phyloP scores from a whole-genome alignment of 2,329 filamentous ascomycete genomes.

The Talaromyces sp. region DNA sequence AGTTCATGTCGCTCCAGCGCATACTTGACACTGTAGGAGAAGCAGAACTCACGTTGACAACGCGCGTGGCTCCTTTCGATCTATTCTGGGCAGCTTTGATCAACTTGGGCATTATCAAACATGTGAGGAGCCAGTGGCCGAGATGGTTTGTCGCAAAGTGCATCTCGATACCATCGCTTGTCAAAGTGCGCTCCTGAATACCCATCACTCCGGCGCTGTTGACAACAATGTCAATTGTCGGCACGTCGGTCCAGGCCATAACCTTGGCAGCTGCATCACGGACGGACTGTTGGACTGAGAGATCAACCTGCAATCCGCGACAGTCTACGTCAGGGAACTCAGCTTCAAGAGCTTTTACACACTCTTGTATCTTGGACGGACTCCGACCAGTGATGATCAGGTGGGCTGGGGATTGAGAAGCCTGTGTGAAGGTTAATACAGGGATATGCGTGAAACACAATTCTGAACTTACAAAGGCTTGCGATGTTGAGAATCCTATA shows the following conservation, averaged over 20 bases:
- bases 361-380: conserved; percentile 6
- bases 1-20: conserved; percentile 29
- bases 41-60: conserved; percentile 23
- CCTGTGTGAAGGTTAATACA: conserved; percentile 12
- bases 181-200: conserved; percentile 18
- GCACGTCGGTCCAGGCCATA: conserved; percentile 20
- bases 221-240: conserved; percentile 35
- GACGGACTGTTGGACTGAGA: conserved; percentile 26
- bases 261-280: conserved; percentile 27
- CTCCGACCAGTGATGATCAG: conserved; percentile 13
- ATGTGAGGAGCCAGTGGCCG: conserved; percentile 35
- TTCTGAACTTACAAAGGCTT: conserved; percentile 29
- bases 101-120: conserved; percentile 12
- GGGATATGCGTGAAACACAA: not conserved
- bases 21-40: conserved; percentile 23
- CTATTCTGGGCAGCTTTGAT: conserved; percentile 10
- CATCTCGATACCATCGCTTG: conserved; percentile 33
- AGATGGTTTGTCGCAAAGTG: conserved; percentile 37
- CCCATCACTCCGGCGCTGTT: conserved; percentile 42
- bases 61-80: conserved; percentile 13
- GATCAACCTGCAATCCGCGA: conserved; percentile 26
- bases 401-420: conserved; percentile 12
- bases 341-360: conserved; percentile 11
- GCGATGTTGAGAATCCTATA: conserved; percentile 29
- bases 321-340: conserved; percentile 12